These are phyloP conservation scores for Candida sp. DNA, from an alignment of 1,139 yeast genomes.

Conservation along the genomic window DNA sequence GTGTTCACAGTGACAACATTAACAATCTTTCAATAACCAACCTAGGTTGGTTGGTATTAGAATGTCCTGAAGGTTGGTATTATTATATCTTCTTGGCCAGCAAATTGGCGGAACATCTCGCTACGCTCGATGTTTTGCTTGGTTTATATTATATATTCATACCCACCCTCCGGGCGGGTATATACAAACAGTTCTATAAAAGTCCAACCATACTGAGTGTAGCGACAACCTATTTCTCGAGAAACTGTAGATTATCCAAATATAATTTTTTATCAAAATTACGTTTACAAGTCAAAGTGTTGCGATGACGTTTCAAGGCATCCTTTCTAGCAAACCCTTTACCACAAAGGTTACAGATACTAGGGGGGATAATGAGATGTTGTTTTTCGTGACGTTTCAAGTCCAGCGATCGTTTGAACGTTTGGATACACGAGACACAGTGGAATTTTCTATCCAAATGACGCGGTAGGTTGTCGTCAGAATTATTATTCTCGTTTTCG, in stretches of 20 bases:
- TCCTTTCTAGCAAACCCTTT: conserved; percentile 83
- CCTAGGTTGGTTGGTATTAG: too few species aligned
- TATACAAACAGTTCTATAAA: neutral
- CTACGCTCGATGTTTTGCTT: too few species aligned
- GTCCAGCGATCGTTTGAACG: conserved; percentile 62
- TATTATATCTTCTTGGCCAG: too few species aligned
- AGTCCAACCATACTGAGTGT: neutral
- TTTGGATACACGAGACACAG: conserved; percentile 49
- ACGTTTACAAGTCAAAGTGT: conserved; percentile 69
- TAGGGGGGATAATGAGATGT: conserved; percentile 56
- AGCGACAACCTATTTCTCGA: conserved; percentile 11
- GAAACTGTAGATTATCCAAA: conserved; percentile 30
- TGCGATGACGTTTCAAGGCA: conserved; percentile 70
- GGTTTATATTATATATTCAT: too few species aligned
- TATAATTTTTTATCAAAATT: conserved; percentile 52
- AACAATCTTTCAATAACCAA: too few species aligned
- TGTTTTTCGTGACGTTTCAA: conserved; percentile 65
- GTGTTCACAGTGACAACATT: too few species aligned
- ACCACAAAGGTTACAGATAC: conserved; percentile 70
- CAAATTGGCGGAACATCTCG: too few species aligned
- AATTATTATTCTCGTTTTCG: too few species aligned
- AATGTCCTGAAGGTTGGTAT: too few species aligned
- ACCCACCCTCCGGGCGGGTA: too few species aligned
- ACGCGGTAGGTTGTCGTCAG: conserved; percentile 3
- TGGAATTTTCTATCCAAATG: conserved; percentile 32